Evolutionary conservation across 2,329 filamentous ascomycete species (phyloP).

Genomic region (Colletotrichum coccodes): DNA sequence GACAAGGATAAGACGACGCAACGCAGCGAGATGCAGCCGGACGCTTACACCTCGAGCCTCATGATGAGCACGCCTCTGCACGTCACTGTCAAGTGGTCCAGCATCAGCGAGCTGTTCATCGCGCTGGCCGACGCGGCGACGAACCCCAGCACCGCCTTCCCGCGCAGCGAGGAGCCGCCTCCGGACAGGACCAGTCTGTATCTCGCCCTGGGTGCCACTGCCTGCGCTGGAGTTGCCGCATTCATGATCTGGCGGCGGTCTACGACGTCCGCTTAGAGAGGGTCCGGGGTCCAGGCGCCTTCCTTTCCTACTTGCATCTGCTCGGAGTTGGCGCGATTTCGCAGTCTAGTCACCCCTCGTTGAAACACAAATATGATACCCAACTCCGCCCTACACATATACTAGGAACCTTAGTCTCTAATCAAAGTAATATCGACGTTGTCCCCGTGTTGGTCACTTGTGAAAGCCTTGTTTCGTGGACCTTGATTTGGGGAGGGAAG

Average conservation of each 20-base stretch:
- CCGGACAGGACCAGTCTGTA: constrained; percentile 88
- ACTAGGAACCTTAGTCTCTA: constrained; percentile 17
- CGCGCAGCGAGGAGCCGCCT: constrained; percentile 87
- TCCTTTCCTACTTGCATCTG: constrained; percentile 15
- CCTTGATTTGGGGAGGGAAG: too few relatives aligned
- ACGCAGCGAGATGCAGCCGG: constrained; percentile 87
- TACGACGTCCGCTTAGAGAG: constrained; percentile 54
- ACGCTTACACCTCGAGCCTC: constrained; percentile 85
- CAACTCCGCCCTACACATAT: constrained; percentile 30
- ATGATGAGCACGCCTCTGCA: constrained; percentile 94
- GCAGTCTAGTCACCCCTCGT: constrained; percentile 5
- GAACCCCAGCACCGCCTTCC: constrained; percentile 87
- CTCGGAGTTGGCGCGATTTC: constrained; percentile 25
- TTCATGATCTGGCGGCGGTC: constrained; percentile 73
- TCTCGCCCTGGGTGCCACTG: constrained; percentile 81
- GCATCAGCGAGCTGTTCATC: constrained; percentile 94
- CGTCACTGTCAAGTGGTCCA: constrained; percentile 94
- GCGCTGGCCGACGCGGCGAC: constrained; percentile 91
- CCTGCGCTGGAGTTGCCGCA: constrained; percentile 70
- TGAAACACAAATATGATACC: constrained; percentile 32
- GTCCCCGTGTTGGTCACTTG: background rate
- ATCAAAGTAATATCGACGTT: constrained; percentile 13
- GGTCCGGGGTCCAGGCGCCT: background rate
- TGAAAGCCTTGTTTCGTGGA: too few relatives aligned
- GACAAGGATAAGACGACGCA: constrained; percentile 98